Conservation (phyloP, 116 monocot species). For the Zostera marina region DNA sequence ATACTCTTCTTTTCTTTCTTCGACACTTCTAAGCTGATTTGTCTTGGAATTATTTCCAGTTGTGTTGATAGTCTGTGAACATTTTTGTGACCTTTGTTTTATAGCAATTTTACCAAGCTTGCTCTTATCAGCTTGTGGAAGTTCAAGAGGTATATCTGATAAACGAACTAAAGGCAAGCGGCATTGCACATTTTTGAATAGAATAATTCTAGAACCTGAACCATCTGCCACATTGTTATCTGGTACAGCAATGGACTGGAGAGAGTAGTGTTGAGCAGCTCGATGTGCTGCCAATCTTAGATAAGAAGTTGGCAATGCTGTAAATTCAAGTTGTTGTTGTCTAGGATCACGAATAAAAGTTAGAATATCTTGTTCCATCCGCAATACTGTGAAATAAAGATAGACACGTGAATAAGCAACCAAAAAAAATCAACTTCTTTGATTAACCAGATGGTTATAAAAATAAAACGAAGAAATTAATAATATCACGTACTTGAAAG, state of each 20-base stretch:
- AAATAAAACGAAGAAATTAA: not conserved
- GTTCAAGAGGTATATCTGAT: slow-evolving; percentile 69
- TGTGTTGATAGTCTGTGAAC: slow-evolving; percentile 10
- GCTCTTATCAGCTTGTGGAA: slow-evolving; percentile 44
- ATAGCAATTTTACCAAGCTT: slow-evolving; percentile 58
- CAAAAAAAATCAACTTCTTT: not conserved
- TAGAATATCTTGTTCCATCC: slow-evolving; percentile 87
- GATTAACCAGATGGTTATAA: not conserved
- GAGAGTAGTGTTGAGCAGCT: slow-evolving; percentile 71
- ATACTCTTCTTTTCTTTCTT: slow-evolving; percentile 95
- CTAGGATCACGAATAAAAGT: slow-evolving; percentile 68
- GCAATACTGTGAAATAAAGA: slow-evolving; percentile 34
- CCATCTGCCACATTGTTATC: slow-evolving; percentile 58
- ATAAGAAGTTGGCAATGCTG: slow-evolving; percentile 76
- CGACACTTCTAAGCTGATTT: slow-evolving; percentile 60
- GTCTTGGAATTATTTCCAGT: slow-evolving; percentile 22
- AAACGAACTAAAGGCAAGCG: slow-evolving; percentile 51
- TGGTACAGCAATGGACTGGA: slow-evolving; percentile 60
- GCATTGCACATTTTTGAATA: slow-evolving; percentile 42
- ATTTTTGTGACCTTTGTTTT: slow-evolving; percentile 63
- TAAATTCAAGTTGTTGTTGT: slow-evolving; percentile 58
- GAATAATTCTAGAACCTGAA: slow-evolving; percentile 58
- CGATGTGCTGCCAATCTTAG: slow-evolving; percentile 78
- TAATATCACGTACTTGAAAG: slow-evolving; percentile 39
- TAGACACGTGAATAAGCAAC: not conserved